Evolutionary conservation across 192 early-diverging fungal genomes (phyloP).

Genomic region (Rhizophagus clarus): DNA sequence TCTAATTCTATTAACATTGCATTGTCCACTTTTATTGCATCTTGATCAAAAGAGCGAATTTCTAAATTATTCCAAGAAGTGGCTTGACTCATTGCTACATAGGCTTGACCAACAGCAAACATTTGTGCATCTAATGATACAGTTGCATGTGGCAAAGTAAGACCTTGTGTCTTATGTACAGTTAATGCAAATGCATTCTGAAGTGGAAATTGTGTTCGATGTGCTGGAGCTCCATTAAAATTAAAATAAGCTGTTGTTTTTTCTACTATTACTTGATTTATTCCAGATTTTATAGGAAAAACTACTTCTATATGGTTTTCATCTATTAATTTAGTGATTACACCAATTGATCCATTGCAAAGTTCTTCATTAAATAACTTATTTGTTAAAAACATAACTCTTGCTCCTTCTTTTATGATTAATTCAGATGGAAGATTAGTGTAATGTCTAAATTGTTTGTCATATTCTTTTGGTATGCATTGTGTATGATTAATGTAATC

Average conservation of each 20-base stretch:
- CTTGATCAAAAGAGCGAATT: too few species aligned
- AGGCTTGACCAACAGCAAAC: not conserved
- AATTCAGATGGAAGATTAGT: not conserved
- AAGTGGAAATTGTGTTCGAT: slow-evolving; percentile 1
- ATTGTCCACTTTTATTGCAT: too few species aligned
- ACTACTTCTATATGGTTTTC: not conserved
- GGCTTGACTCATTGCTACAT: not conserved
- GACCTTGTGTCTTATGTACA: slow-evolving; percentile 21
- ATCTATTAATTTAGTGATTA: not conserved
- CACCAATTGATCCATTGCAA: not conserved
- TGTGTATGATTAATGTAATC: too few species aligned
- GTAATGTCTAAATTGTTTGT: not conserved
- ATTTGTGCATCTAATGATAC: not conserved
- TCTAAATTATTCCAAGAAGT: not conserved
- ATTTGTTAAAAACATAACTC: not conserved
- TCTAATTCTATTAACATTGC: too few species aligned
- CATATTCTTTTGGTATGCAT: not conserved
- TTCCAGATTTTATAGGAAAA: not conserved
- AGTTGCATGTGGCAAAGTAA: not conserved
- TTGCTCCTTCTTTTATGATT: not conserved
- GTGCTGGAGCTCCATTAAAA: not conserved
- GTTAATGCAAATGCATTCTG: slow-evolving; percentile 12
- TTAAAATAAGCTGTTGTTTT: not conserved
- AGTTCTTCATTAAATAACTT: not conserved
- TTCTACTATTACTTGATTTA: not conserved